These are phyloP conservation scores for Fusarium sp. DNA, from an alignment of 2,329 filamentous ascomycete species.

Conservation along the genomic window DNA sequence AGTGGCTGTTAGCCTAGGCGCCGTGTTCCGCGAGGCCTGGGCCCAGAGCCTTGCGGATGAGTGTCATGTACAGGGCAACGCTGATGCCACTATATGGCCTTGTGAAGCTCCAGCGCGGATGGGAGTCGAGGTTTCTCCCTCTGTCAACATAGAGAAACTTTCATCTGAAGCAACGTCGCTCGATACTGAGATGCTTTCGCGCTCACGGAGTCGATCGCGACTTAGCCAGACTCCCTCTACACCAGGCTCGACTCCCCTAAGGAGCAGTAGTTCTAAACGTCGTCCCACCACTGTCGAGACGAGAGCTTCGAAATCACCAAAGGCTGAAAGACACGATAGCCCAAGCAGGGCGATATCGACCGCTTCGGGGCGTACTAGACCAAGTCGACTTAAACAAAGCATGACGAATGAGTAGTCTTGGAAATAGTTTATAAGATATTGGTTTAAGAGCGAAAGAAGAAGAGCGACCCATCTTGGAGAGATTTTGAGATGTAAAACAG, in stretches of 20 bases:
- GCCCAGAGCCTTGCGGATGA: slow-evolving; percentile 42
- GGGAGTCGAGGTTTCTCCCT: slow-evolving; percentile 23
- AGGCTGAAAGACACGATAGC: neutral
- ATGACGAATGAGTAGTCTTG: slow-evolving; percentile 6
- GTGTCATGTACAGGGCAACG: neutral
- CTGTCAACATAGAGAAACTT: slow-evolving; percentile 13
- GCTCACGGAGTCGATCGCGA: slow-evolving; percentile 15
- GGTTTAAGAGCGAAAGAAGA: neutral
- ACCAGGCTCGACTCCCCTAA: slow-evolving; percentile 3
- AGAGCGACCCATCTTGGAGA: neutral
- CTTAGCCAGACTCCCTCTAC: slow-evolving; percentile 6
- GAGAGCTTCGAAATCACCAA: slow-evolving; percentile 20
- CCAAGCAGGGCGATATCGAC: slow-evolving; percentile 6
- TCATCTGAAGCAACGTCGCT: slow-evolving; percentile 14
- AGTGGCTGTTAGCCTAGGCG: slow-evolving; percentile 73
- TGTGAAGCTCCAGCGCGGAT: neutral
- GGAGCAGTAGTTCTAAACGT: slow-evolving; percentile 11
- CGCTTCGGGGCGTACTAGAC: slow-evolving; percentile 5
- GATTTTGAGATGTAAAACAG: neutral
- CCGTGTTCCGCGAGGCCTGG: slow-evolving; percentile 69
- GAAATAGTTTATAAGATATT: neutral
- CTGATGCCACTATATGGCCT: neutral
- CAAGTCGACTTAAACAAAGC: slow-evolving; percentile 30
- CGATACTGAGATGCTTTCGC: slow-evolving; percentile 1
- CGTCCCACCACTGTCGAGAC: slow-evolving; percentile 20